A percentile compares a stretch with the other conserved stretches of the same genome.
Evolutionary conservation across 225 moss, liverwort and hornwort species (phyloP).

Genomic region (Lunularia cruciata): DNA sequence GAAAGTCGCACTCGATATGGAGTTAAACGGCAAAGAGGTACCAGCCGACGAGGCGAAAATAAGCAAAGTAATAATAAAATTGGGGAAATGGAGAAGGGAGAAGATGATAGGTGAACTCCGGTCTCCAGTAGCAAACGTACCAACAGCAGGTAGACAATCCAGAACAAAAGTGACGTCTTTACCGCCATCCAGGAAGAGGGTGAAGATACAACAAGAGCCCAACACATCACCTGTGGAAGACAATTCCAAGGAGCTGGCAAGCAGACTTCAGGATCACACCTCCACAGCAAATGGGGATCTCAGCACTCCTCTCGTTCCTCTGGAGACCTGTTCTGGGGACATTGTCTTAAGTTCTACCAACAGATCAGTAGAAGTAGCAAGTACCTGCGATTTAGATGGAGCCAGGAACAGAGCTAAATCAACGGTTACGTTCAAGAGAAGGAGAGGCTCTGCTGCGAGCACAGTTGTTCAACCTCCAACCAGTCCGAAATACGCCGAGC

Average conservation of each 20-base stretch:
- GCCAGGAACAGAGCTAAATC: slow-evolving; percentile 13
- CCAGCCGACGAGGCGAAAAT: slow-evolving; percentile 47
- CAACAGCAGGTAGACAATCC: slow-evolving; percentile 15
- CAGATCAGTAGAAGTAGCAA: slow-evolving; percentile 20
- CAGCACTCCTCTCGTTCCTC: neutral
- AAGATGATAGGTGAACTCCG: slow-evolving; percentile 32
- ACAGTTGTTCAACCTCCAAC: slow-evolving; percentile 3
- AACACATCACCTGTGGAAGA: slow-evolving; percentile 23
- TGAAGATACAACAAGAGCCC: slow-evolving; percentile 32
- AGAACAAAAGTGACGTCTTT: slow-evolving; percentile 13
- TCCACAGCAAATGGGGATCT: slow-evolving; percentile 8
- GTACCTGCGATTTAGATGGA: slow-evolving; percentile 20
- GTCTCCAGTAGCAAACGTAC: slow-evolving; percentile 6
- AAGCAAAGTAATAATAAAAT: slow-evolving; percentile 38
- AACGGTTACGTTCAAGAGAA: slow-evolving; percentile 14
- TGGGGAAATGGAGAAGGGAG: slow-evolving; percentile 41
- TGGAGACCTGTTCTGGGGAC: slow-evolving; percentile 20
- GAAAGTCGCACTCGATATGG: slow-evolving; percentile 7
- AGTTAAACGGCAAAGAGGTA: slow-evolving; percentile 20
- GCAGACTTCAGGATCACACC: neutral
- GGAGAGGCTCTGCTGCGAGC: slow-evolving; percentile 18
- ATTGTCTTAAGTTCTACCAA: slow-evolving; percentile 2
- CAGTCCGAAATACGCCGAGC: slow-evolving; percentile 9
- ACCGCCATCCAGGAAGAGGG: slow-evolving; percentile 29
- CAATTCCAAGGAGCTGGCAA: neutral